A percentile compares a stretch with the other conserved stretches of the same genome.
phyloP scores from a whole-genome alignment of 495 filamentous ascomycete species.

The Penicillium nucicola region DNA sequence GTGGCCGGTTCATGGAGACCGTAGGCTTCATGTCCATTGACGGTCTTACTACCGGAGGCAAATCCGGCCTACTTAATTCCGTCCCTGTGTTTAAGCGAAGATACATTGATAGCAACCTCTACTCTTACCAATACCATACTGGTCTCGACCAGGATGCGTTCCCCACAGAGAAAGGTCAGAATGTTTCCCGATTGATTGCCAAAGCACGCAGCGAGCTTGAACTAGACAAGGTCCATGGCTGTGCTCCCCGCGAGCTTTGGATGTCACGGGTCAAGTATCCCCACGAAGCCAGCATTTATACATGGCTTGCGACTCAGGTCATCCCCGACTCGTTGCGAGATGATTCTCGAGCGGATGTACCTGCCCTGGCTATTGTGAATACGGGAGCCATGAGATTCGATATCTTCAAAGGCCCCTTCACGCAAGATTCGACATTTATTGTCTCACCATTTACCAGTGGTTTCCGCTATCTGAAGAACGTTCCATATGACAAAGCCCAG shows the following conservation, averaged over 20 bases:
- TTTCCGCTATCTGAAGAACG: slow-evolving; percentile 73
- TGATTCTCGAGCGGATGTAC: slow-evolving; percentile 41
- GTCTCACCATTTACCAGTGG: slow-evolving; percentile 85
- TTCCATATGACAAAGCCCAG: slow-evolving; percentile 71
- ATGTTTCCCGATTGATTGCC: slow-evolving; percentile 70
- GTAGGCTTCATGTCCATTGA: slow-evolving; percentile 90
- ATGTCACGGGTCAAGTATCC: slow-evolving; percentile 74
- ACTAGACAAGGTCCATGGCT: slow-evolving; percentile 74
- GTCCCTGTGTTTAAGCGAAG: slow-evolving; percentile 63
- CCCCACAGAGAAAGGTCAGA: slow-evolving; percentile 70
- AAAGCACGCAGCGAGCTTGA: slow-evolving; percentile 64
- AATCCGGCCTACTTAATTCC: slow-evolving; percentile 29
- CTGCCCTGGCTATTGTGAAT: slow-evolving; percentile 75
- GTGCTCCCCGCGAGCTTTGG: slow-evolving; percentile 78
- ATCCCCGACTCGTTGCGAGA: slow-evolving; percentile 61
- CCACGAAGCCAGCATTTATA: slow-evolving; percentile 67
- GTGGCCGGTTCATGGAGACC: slow-evolving; percentile 98
- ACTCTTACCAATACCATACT: slow-evolving; percentile 80
- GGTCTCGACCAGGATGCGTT: slow-evolving; percentile 67
- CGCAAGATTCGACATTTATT: slow-evolving; percentile 76
- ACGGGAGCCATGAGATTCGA: slow-evolving; percentile 92
- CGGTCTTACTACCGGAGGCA: slow-evolving; percentile 48
- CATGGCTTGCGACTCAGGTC: slow-evolving; percentile 72
- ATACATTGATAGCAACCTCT: slow-evolving; percentile 95
- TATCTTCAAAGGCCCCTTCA: slow-evolving; percentile 89